These are phyloP conservation scores for Mycosarcoma maydis DNA, from an alignment of 1,284 basidiomycete genomes.

Conservation along the genomic window DNA sequence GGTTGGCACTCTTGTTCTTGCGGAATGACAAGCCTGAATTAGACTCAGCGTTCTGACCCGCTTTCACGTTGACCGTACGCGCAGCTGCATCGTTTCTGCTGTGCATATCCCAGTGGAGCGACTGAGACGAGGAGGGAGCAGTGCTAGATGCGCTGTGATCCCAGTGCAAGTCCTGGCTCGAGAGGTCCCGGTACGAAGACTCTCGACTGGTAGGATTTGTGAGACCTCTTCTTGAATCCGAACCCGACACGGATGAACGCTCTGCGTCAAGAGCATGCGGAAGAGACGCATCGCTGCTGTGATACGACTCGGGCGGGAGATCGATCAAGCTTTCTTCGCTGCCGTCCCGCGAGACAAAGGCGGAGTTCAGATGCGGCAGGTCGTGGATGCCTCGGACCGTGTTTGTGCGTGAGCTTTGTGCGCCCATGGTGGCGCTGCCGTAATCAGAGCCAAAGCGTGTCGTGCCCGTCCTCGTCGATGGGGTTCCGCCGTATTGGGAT, in stretches of 20 bases:
- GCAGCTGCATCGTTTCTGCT: constrained; percentile 4
- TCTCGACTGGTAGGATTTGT: too few species aligned
- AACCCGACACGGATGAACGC: constrained; percentile 22
- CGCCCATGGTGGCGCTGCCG: constrained; percentile 43
- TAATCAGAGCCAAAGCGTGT: constrained; percentile 44
- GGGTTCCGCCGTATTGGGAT: constrained; percentile 40
- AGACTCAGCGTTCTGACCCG: constrained; percentile 4
- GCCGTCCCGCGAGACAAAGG: constrained; percentile 28
- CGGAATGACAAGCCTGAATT: constrained; percentile 33
- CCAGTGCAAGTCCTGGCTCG: constrained; percentile 19
- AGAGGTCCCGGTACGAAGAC: constrained; percentile 33
- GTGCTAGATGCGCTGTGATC: constrained; percentile 37
- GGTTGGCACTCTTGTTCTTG: constrained; percentile 40
- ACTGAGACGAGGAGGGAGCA: constrained; percentile 41
- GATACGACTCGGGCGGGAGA: constrained; percentile 41
- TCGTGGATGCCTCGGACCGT: constrained; percentile 31
- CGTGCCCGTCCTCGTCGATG: constrained; percentile 39
- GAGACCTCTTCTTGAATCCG: constrained; percentile 6
- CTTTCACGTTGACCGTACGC: background rate
- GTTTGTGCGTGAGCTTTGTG: constrained; percentile 43
- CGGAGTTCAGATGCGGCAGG: constrained; percentile 32
- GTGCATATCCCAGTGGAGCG: constrained; percentile 24
- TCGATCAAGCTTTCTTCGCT: constrained; percentile 45
- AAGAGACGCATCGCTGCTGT: constrained; percentile 40
- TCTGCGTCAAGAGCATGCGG: constrained; percentile 12